These are phyloP conservation scores for Prunus armeniaca DNA, from an alignment of 306 rosid genomes.

Conservation along the genomic window DNA sequence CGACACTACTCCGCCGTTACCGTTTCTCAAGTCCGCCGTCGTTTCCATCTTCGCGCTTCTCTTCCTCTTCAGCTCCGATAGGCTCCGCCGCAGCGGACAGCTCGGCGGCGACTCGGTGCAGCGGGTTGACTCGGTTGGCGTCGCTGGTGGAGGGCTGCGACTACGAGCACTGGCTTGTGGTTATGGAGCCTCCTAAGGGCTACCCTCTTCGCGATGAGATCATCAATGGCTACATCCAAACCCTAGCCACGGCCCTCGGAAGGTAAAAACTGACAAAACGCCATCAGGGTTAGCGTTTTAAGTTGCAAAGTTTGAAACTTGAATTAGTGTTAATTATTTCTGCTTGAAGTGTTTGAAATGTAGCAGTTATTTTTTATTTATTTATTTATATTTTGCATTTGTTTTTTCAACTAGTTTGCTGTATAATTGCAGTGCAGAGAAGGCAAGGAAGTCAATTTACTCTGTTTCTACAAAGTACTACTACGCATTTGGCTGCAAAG, in stretches of 20 bases:
- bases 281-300: neutral
- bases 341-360: no score
- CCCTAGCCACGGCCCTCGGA: constrained; percentile 4
- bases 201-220: constrained; percentile 7
- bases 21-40: neutral
- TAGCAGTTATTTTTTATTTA: no score
- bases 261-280: neutral
- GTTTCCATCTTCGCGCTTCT: neutral
- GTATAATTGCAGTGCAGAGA: neutral
- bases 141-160: neutral
- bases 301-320: neutral
- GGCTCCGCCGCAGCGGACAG: neutral
- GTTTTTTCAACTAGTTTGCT: neutral
- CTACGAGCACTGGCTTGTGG: neutral
- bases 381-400: neutral
- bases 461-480: constrained; percentile 12
- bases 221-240: constrained; percentile 1
- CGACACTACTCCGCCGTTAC: neutral
- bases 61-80: neutral
- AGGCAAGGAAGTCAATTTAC: constrained; percentile 12
- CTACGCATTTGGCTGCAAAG: constrained; percentile 18
- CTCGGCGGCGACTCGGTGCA: neutral
- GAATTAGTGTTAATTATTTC: neutral
- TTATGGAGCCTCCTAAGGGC: neutral
- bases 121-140: neutral